These are phyloP conservation scores for Fusarium sp. DNA, from an alignment of 2,329 filamentous ascomycete genomes.

Conservation along the genomic window DNA sequence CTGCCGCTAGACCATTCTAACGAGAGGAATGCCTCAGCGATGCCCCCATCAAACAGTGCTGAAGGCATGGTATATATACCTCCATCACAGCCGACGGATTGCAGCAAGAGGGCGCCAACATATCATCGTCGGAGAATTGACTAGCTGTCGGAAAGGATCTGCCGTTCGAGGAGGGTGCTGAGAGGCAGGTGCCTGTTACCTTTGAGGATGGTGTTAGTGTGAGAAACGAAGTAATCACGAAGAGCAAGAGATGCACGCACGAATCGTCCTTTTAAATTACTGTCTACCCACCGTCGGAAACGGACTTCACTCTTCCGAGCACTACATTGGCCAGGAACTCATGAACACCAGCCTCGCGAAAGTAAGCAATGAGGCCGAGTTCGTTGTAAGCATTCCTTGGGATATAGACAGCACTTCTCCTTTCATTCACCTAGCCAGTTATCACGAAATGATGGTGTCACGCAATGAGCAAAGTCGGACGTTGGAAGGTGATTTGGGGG, in stretches of 20 bases:
- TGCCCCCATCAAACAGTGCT: not conserved
- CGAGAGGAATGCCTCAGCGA: not conserved
- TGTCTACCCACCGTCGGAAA: not conserved
- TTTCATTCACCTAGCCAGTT: not conserved
- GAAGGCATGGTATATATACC: no score
- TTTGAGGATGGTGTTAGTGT: not conserved
- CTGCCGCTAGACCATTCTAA: not conserved
- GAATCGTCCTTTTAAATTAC: not conserved
- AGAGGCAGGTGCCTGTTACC: not conserved
- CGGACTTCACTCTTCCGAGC: not conserved
- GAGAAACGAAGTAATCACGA: not conserved
- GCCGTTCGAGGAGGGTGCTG: fast-evolving
- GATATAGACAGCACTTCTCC: not conserved
- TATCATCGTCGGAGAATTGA: not conserved
- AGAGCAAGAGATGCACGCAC: not conserved
- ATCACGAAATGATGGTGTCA: not conserved
- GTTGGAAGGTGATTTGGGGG: not conserved
- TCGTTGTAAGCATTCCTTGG: not conserved
- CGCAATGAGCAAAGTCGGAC: not conserved
- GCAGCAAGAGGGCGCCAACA: fast-evolving
- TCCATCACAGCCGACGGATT: fast-evolving
- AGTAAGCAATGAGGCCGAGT: not conserved
- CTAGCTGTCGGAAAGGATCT: no score
- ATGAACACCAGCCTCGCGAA: not conserved
- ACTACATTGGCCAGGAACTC: not conserved